These are phyloP conservation scores for Phytopythium ostracodes DNA, from an alignment of 352 stramenopile species.

Conservation along the genomic window DNA sequence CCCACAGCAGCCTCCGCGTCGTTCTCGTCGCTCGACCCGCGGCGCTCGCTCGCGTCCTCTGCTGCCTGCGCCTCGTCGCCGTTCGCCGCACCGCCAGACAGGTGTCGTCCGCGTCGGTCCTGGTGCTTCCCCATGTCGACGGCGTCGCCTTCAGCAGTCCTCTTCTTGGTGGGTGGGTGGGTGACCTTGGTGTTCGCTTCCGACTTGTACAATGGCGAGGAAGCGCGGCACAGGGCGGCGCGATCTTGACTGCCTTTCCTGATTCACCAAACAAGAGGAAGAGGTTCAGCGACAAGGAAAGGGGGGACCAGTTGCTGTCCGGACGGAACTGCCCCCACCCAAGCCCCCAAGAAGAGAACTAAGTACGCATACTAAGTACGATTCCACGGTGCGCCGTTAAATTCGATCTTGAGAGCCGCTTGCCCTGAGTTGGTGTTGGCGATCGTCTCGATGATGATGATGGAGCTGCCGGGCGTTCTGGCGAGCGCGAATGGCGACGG, in stretches of 20 bases:
- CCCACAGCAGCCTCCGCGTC: background rate
- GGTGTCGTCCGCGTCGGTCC: background rate
- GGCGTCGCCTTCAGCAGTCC: background rate
- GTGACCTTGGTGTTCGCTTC: background rate
- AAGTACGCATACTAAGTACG: no score
- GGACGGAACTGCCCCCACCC: background rate
- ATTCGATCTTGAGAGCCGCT: no score
- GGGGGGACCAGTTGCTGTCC: background rate
- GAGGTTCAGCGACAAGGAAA: no score
- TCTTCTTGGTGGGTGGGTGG: background rate
- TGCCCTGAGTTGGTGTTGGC: no score
- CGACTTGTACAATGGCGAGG: no score
- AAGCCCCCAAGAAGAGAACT: no score
- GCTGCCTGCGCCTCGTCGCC: background rate
- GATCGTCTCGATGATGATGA: background rate
- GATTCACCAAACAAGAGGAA: no score
- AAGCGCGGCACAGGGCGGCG: no score
- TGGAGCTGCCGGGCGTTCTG: background rate
- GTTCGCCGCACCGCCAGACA: background rate
- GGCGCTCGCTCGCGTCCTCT: background rate
- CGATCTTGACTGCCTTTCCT: background rate
- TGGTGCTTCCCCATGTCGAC: slow-evolving; percentile 7
- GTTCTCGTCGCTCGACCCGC: background rate
- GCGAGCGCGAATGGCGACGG: background rate
- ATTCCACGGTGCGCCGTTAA: no score